Percentiles rank a stretch among this genome's conserved stretches.
These are phyloP conservation scores for Bacidia rubella DNA, from an alignment of 495 filamentous ascomycete species.

Conservation along the genomic window DNA sequence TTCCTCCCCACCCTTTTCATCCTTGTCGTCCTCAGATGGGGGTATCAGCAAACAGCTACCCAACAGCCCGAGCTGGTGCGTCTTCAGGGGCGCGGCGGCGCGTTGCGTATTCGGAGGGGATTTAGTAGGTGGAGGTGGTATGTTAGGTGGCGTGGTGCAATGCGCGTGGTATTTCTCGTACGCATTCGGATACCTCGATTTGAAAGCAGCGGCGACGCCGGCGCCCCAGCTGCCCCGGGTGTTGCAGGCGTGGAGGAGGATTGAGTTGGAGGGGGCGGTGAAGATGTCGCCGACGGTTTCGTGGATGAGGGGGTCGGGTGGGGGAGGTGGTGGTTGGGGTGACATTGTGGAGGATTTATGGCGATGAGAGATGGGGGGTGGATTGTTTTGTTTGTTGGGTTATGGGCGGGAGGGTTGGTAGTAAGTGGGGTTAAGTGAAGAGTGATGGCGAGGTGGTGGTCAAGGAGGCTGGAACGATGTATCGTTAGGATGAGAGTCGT, in stretches of 20 bases:
- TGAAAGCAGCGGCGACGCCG: conserved; percentile 25
- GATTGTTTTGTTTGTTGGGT: not conserved
- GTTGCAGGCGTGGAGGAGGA: conserved; percentile 38
- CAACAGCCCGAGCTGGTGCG: conserved; percentile 14
- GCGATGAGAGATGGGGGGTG: not conserved
- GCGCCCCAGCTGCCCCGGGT: conserved; percentile 30
- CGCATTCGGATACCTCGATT: conserved; percentile 7
- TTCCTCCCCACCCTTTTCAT: not conserved
- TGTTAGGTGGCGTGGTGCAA: not conserved
- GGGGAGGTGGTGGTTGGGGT: not conserved
- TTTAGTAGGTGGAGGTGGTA: not conserved
- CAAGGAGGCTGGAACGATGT: too few relatives aligned
- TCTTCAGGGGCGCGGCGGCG: not conserved
- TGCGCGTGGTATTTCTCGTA: conserved; percentile 2
- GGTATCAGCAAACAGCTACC: conserved; percentile 35
- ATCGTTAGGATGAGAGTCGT: too few relatives aligned
- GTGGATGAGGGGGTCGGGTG: conserved; percentile 1
- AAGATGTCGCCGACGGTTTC: conserved; percentile 32
- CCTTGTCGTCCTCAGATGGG: conserved; percentile 21
- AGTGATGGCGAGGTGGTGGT: too few relatives aligned
- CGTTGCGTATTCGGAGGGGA: not conserved
- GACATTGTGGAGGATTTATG: not conserved
- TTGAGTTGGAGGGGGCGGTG: conserved; percentile 28
- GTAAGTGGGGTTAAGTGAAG: too few relatives aligned
- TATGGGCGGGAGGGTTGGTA: not conserved